Conservation (phyloP, 2,329 filamentous ascomycete species). For the Beauveria sp. region DNA sequence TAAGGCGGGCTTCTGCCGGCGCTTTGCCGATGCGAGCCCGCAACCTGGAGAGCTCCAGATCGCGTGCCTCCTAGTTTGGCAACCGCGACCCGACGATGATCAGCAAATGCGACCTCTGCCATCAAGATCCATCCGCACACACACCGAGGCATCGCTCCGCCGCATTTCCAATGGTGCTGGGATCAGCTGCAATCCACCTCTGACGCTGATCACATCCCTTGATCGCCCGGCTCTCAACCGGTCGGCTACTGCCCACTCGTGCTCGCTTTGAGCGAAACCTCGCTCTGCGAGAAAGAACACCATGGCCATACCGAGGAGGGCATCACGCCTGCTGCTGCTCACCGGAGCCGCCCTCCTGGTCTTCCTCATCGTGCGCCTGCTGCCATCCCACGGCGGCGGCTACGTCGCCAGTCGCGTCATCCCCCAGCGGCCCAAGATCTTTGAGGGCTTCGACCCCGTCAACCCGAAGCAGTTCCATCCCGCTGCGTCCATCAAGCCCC, state of each 20-base stretch:
- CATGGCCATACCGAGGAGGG: slow-evolving; percentile 18
- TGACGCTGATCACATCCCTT: neutral
- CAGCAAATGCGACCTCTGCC: neutral
- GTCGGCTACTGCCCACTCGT: neutral
- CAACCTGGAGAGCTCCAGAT: neutral
- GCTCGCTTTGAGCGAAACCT: neutral
- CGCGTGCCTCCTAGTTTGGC: neutral
- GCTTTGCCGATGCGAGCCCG: neutral
- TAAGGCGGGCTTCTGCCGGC: neutral
- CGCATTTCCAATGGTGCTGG: neutral
- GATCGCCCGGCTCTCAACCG: neutral
- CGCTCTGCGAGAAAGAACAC: neutral
- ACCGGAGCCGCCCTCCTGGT: slow-evolving; percentile 15
- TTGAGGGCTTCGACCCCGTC: slow-evolving; percentile 9
- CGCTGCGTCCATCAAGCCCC: slow-evolving; percentile 23
- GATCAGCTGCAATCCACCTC: neutral
- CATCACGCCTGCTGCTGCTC: slow-evolving; percentile 17
- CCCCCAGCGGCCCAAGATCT: slow-evolving; percentile 4
- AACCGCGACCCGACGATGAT: neutral
- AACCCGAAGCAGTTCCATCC: slow-evolving; percentile 18
- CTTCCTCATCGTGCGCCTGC: slow-evolving; percentile 18
- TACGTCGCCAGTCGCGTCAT: slow-evolving; percentile 18
- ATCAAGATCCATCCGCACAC: slow-evolving; percentile 4
- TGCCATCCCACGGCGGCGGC: slow-evolving; percentile 12
- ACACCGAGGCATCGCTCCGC: neutral